Conservation (phyloP, 495 filamentous ascomycete genomes). For the Pyronema omphalodes region DNA sequence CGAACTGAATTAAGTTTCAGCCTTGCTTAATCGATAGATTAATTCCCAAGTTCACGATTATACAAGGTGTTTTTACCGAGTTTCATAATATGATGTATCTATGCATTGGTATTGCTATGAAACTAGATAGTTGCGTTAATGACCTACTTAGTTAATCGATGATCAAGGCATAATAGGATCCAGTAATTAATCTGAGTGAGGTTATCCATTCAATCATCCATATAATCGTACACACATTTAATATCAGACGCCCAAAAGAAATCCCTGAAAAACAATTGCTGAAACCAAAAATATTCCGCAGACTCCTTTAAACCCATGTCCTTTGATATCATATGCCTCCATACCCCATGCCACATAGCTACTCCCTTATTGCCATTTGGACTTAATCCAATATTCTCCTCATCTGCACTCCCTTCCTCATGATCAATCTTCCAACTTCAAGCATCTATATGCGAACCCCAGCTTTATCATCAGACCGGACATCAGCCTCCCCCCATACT, state of each 20-base stretch:
- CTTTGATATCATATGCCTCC: not conserved
- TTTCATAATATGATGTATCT: too few species aligned
- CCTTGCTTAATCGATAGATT: too few species aligned
- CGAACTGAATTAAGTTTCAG: too few species aligned
- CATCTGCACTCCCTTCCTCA: not conserved
- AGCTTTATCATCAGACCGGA: constrained; percentile 1
- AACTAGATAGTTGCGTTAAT: too few species aligned
- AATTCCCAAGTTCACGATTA: too few species aligned
- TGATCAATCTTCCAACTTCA: constrained; percentile 2
- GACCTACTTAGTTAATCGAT: too few species aligned
- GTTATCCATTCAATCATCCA: not conserved
- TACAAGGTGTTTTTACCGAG: too few species aligned
- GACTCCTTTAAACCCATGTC: constrained; percentile 4
- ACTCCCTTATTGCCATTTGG: too few species aligned
- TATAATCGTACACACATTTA: not conserved
- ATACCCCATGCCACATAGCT: not conserved
- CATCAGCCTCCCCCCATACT: constrained; percentile 33
- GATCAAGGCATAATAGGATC: too few species aligned
- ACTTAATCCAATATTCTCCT: too few species aligned
- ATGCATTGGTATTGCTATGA: too few species aligned
- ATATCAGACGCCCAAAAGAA: not conserved
- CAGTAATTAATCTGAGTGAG: not conserved
- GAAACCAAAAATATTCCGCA: not conserved
- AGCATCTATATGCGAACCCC: constrained; percentile 4
- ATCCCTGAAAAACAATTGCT: not conserved